Percentiles rank a stretch among this genome's conserved stretches.
These are phyloP conservation scores for Lobosporangium transversale DNA, from an alignment of 192 early-diverging fungal species.

Conservation along the genomic window DNA sequence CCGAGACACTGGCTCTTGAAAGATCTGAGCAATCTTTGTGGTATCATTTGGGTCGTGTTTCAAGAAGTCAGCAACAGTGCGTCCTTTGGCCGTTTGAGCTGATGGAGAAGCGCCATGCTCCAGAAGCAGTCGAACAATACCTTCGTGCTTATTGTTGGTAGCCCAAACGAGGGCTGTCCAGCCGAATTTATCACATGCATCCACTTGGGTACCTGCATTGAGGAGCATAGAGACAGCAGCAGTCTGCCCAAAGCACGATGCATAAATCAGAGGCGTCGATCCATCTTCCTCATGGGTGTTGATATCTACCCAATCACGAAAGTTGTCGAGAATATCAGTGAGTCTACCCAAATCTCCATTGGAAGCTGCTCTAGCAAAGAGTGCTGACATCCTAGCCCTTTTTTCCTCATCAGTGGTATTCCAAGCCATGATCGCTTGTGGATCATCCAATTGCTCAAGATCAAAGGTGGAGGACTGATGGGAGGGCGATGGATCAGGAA, in stretches of 20 bases:
- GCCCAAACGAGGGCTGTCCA: slow-evolving; percentile 97
- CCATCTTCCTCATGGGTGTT: slow-evolving; percentile 88
- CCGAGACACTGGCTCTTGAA: slow-evolving; percentile 36
- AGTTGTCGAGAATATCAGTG: slow-evolving; percentile 65
- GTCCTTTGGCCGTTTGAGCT: slow-evolving; percentile 72
- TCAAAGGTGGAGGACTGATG: slow-evolving; percentile 21
- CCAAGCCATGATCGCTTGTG: slow-evolving; percentile 17
- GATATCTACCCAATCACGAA: slow-evolving; percentile 72
- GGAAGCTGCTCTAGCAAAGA: slow-evolving; percentile 75
- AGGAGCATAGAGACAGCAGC: slow-evolving; percentile 75
- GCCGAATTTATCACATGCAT: slow-evolving; percentile 81
- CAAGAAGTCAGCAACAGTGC: slow-evolving; percentile 79
- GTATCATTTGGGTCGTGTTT: slow-evolving; percentile 57
- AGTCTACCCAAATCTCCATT: slow-evolving; percentile 76
- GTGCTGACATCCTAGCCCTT: slow-evolving; percentile 61
- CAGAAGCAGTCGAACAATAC: slow-evolving; percentile 77
- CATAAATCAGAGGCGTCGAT: slow-evolving; percentile 86
- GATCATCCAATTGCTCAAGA: slow-evolving; percentile 33
- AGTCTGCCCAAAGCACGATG: slow-evolving; percentile 86
- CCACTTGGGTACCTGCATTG: slow-evolving; percentile 75
- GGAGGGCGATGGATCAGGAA: not conserved
- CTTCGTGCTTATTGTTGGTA: slow-evolving; percentile 79
- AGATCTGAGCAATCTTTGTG: slow-evolving; percentile 58
- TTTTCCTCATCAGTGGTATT: slow-evolving; percentile 58
- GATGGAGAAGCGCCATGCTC: slow-evolving; percentile 78